These are phyloP conservation scores for Phaeotremella skinneri DNA, from an alignment of 768 basidiomycete genomes.

Conservation along the genomic window DNA sequence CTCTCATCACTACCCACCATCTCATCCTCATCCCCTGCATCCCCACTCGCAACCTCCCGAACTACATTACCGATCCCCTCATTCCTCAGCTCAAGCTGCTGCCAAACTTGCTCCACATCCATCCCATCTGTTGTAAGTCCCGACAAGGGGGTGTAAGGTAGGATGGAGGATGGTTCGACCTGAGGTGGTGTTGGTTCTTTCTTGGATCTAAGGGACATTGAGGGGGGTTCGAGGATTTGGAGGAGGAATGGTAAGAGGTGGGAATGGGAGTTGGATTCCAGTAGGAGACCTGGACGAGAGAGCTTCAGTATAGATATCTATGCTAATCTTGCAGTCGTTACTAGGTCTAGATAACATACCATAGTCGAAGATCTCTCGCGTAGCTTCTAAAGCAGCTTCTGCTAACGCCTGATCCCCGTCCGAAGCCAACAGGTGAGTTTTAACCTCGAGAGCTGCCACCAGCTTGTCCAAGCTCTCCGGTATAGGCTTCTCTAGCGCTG, in stretches of 20 bases:
- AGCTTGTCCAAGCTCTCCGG: constrained; percentile 14
- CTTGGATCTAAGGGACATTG: constrained; percentile 59
- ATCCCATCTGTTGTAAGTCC: constrained; percentile 73
- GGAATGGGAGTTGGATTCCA: constrained; percentile 65
- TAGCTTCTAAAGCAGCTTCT: constrained; percentile 37
- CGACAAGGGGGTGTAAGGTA: constrained; percentile 65
- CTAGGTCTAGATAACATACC: constrained; percentile 59
- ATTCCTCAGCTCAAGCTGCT: constrained; percentile 80
- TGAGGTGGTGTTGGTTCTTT: constrained; percentile 51
- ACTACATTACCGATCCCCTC: constrained; percentile 69
- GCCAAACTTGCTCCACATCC: constrained; percentile 87
- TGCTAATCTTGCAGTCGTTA: too few species aligned
- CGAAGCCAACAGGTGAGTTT: constrained; percentile 31
- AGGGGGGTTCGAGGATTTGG: constrained; percentile 65
- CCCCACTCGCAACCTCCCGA: constrained; percentile 63
- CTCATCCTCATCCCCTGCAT: constrained; percentile 47
- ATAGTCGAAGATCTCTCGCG: constrained; percentile 51
- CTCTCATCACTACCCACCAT: constrained; percentile 18
- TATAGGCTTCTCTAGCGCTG: neutral
- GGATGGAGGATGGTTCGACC: constrained; percentile 23
- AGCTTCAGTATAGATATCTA: neutral
- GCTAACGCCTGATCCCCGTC: constrained; percentile 43
- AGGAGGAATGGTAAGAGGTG: constrained; percentile 66
- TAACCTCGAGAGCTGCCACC: constrained; percentile 13
- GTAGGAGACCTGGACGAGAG: constrained; percentile 59